Percentiles rank a stretch among this genome's conserved stretches.
These are phyloP conservation scores for Rhynchospora tenuis DNA, from an alignment of 176 grass and related monocot species.

Conservation along the genomic window DNA sequence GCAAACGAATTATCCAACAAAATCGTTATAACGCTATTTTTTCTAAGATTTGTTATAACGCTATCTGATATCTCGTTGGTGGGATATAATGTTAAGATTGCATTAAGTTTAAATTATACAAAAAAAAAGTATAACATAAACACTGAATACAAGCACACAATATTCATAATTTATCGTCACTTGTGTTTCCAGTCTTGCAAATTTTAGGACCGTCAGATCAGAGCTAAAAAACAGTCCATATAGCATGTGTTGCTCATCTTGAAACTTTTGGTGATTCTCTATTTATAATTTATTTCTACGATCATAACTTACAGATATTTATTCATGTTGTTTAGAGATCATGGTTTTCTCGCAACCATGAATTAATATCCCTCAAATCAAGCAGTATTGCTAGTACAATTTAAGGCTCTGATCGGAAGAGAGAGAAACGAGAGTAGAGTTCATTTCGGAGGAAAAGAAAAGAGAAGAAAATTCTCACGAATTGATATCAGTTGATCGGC, in stretches of 20 bases:
- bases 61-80: neutral
- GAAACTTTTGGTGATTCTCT: no score
- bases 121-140: no score
- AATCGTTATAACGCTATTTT: no score
- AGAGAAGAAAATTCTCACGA: no score
- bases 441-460: no score
- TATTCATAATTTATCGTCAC: neutral
- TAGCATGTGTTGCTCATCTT: no score
- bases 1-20: no score
- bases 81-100: neutral
- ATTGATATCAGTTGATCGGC: no score
- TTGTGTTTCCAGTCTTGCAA: neutral
- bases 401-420: no score
- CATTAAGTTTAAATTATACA: no score
- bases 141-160: no score
- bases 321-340: neutral
- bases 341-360: neutral
- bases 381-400: neutral
- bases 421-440: no score
- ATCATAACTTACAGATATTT: neutral
- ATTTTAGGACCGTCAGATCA: neutral
- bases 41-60: neutral
- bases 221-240: neutral
- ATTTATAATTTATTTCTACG: neutral
- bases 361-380: neutral